A percentile compares a stretch with the other conserved stretches of the same genome.
Conservation (phyloP, 768 basidiomycete genomes). For the Russula dissimulans region DNA sequence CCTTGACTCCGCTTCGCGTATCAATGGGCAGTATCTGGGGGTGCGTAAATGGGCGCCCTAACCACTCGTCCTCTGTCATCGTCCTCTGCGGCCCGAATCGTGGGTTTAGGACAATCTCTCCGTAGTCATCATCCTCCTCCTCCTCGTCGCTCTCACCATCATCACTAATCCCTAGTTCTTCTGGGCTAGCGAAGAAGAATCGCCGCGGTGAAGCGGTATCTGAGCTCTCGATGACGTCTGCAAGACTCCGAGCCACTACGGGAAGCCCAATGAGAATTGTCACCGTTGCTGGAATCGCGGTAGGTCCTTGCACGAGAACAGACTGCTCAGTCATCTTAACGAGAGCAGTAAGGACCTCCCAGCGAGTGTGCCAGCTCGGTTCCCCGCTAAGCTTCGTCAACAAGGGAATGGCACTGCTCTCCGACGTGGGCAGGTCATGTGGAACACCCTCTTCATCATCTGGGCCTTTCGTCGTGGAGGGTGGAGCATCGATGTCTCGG, state of each 20-base stretch:
- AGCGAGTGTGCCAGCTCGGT: constrained; percentile 18
- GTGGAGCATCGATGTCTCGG: neutral
- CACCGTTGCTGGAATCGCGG: constrained; percentile 1
- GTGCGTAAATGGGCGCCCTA: neutral
- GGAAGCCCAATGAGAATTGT: constrained; percentile 14
- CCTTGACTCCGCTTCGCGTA: neutral
- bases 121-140: constrained; percentile 19
- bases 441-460: neutral
- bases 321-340: constrained; percentile 14
- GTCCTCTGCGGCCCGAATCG: constrained; percentile 10
- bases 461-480: neutral
- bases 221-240: neutral
- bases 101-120: constrained; percentile 16
- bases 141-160: constrained; percentile 10
- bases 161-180: neutral
- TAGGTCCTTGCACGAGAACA: neutral
- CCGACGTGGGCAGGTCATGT: neutral
- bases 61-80: neutral
- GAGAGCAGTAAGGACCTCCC: constrained; percentile 19
- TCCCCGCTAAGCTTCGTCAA: constrained; percentile 12
- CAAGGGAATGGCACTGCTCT: neutral
- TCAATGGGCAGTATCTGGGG: neutral
- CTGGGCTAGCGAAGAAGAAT: constrained; percentile 9
- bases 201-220: neutral
- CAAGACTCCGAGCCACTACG: constrained; percentile 9